A percentile compares a stretch with the other conserved stretches of the same genome.
Evolutionary conservation across 2,329 filamentous ascomycete species (phyloP).

Genomic region (Colletotrichum chlorophyti): DNA sequence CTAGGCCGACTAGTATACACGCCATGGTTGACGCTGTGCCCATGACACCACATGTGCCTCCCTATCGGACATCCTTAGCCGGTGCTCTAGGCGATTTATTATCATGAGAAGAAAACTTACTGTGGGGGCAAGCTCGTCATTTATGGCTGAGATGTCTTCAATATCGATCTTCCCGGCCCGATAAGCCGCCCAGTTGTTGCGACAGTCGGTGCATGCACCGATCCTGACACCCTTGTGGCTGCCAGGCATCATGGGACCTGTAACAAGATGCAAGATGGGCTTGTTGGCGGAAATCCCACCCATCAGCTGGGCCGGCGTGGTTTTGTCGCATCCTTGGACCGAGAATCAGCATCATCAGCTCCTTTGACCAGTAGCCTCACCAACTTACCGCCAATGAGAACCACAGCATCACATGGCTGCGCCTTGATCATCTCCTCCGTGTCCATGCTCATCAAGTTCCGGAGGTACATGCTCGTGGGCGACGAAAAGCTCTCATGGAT

Average conservation of each 20-base stretch:
- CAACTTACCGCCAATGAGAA: slow-evolving; percentile 68
- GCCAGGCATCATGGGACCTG: slow-evolving; percentile 79
- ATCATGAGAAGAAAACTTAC: slow-evolving; percentile 50
- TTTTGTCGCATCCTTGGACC: slow-evolving; percentile 72
- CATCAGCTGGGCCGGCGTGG: slow-evolving; percentile 77
- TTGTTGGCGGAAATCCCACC: slow-evolving; percentile 78
- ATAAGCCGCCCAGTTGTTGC: slow-evolving; percentile 76
- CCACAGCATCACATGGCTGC: slow-evolving; percentile 72
- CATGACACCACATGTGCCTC: slow-evolving; percentile 89
- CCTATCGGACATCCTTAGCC: slow-evolving; percentile 39
- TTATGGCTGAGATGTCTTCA: slow-evolving; percentile 74
- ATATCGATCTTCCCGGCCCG: slow-evolving; percentile 71
- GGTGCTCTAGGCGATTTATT: no score
- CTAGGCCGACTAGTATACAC: slow-evolving; percentile 81
- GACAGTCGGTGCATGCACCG: slow-evolving; percentile 77
- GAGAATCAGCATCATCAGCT: background rate
- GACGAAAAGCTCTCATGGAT: slow-evolving; percentile 73
- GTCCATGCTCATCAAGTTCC: slow-evolving; percentile 81
- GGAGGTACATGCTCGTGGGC: slow-evolving; percentile 77
- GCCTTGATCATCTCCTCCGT: slow-evolving; percentile 80
- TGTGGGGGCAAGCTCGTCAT: slow-evolving; percentile 76
- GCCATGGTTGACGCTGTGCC: slow-evolving; percentile 93
- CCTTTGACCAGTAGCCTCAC: background rate
- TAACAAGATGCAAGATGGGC: slow-evolving; percentile 71
- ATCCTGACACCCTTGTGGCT: slow-evolving; percentile 69